Conservation (phyloP, 305 asterid genomes). For the Fraxinus xanthoxyloides region DNA sequence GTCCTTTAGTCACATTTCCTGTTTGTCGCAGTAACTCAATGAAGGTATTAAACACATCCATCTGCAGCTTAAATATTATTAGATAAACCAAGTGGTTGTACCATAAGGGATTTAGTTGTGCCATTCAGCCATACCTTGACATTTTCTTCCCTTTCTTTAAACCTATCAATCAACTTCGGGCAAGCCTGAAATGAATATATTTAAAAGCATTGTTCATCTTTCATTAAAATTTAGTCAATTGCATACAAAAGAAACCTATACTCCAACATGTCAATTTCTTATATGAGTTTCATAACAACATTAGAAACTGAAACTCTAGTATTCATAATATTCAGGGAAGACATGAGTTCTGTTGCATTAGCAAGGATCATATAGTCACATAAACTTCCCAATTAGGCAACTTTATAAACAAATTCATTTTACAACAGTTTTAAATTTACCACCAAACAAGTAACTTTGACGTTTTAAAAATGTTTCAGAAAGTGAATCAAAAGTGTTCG, state of each 20-base stretch:
- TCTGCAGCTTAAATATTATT: constrained; percentile 50
- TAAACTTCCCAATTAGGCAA: not conserved
- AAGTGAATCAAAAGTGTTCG: not conserved
- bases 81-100: constrained; percentile 16
- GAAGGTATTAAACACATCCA: constrained; percentile 95
- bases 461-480: not conserved
- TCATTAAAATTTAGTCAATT: not conserved
- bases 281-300: constrained; percentile 1
- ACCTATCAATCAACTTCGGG: constrained; percentile 95
- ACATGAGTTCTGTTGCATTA: not conserved
- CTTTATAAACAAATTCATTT: not conserved
- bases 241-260: not conserved
- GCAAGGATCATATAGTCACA: not conserved
- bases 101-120: not conserved
- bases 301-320: not conserved
- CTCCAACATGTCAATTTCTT: constrained; percentile 1
- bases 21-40: constrained; percentile 95
- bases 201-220: constrained; percentile 13
- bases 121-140: constrained; percentile 67
- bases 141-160: constrained; percentile 98
- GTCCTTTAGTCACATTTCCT: constrained; percentile 91
- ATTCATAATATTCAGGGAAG: not conserved
- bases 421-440: not conserved
- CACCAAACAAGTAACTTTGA: not conserved
- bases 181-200: constrained; percentile 69